A percentile compares a stretch with the other conserved stretches of the same genome.
Conservation (phyloP, 192 early-diverging fungal genomes). For the Mortierella alpina region DNA sequence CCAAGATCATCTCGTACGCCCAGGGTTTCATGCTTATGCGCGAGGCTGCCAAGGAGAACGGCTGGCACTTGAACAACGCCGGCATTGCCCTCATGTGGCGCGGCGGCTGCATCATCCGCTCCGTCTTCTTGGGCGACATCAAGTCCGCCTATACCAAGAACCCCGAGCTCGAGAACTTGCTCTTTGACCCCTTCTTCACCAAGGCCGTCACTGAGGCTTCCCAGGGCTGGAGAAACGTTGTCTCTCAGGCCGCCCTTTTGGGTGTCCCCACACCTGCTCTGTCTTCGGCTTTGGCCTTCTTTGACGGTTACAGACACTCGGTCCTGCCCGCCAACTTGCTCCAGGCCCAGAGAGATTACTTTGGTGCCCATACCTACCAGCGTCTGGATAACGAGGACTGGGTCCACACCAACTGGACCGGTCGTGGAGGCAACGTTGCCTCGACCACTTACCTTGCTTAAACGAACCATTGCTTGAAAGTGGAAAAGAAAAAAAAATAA, state of each 20-base stretch:
- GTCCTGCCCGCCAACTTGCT: slow-evolving; percentile 94
- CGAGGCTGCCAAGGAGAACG: slow-evolving; percentile 90
- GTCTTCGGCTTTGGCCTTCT: slow-evolving; percentile 94
- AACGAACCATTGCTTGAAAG: not conserved
- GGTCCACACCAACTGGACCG: slow-evolving; percentile 99
- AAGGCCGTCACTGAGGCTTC: slow-evolving; percentile 86
- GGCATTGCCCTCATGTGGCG: slow-evolving; percentile 99
- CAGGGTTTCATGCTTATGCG: slow-evolving; percentile 99
- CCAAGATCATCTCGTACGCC: slow-evolving; percentile 98
- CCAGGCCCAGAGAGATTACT: slow-evolving; percentile 98
- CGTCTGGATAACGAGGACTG: slow-evolving; percentile 77
- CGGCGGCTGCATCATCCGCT: slow-evolving; percentile 98
- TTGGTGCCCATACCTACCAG: slow-evolving; percentile 98
- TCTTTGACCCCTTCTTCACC: slow-evolving; percentile 98
- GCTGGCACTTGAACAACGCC: slow-evolving; percentile 97
- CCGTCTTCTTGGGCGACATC: slow-evolving; percentile 97
- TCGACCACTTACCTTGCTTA: slow-evolving; percentile 69
- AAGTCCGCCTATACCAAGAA: slow-evolving; percentile 92
- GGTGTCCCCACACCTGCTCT: slow-evolving; percentile 94
- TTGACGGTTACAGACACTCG: slow-evolving; percentile 95
- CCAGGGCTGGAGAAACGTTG: slow-evolving; percentile 89
- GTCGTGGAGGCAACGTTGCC: slow-evolving; percentile 81
- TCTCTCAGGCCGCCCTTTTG: slow-evolving; percentile 79
- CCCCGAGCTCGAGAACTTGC: slow-evolving; percentile 88
- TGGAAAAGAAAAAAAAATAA: slow-evolving; percentile 1